Base-by-base conservation (phyloP, 257 asterid genomes). In the Cruciata laevipes region DNA sequence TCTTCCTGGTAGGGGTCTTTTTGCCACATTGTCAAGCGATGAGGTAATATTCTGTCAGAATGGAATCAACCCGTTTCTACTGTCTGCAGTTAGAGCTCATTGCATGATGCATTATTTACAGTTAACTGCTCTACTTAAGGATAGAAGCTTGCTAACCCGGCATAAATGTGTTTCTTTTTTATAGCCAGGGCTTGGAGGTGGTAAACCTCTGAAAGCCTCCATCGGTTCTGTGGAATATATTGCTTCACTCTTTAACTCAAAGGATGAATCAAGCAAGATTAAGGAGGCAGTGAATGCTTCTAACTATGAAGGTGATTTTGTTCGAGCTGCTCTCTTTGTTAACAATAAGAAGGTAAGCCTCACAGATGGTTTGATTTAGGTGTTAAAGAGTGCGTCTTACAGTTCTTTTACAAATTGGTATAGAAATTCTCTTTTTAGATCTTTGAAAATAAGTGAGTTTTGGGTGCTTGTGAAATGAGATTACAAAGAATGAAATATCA, bases 181-280 rank as follows among this genome's bases (percentile, higher is more conserved):
- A 71, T 83, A 94, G 99, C 85, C 97, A 82, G 95, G 87, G 78
- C 82, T 85, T 83, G 96, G 89, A 74, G 91, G 79, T 40, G 95
- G 89, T 72, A 78, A 82, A 77, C 88, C 87, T 12, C 55, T 89
- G 78, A 84, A 78, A 84, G 99, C 99, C 72, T 88, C 91, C 61
- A 87, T 94, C 33, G 99, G 99, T 65, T 94, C 99, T 65, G 95
- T 87, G 75, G 99, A 94, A 74, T 90, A 85, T 82, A 85, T 94
- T 76, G 77, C 90, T 60, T 90, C 99, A 70, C 95, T 88, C 74
- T 87, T 81, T 75, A 78, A 77, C 14, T 84, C 96, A 9, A 87
- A 77, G 62, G 91, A 78, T 72, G 97, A 94, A 82, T 90, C 88
- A 7, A 84, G 67, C 67, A 83, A 78, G 74, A 75, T 94, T 55